Conservation (phyloP, 2,329 filamentous ascomycete species). For the Chaetothyriales sp. region DNA sequence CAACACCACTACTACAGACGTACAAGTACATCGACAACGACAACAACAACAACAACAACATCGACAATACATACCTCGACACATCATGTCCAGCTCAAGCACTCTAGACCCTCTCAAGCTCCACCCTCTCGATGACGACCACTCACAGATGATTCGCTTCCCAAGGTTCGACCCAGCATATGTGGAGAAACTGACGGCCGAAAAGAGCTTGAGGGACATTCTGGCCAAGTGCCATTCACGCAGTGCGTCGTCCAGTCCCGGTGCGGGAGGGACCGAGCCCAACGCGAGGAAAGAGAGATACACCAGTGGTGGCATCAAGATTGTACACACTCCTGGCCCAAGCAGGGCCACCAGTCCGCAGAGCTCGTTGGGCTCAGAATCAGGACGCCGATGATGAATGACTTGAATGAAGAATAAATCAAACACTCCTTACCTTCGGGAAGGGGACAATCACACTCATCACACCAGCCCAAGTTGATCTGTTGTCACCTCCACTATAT, state of each 20-base stretch:
- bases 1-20: too few species aligned
- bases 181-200: conserved; percentile 1
- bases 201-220: conserved; percentile 7
- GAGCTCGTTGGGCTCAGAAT: neutral
- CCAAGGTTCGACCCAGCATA: conserved; percentile 6
- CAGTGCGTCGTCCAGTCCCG: neutral
- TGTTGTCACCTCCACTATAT: neutral
- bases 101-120: neutral
- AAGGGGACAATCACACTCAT: neutral
- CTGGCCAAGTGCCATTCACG: conserved; percentile 3
- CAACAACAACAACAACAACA: too few species aligned
- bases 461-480: too few species aligned
- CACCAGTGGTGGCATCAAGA: neutral
- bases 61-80: too few species aligned
- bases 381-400: neutral
- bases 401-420: neutral
- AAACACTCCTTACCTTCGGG: neutral
- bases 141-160: conserved; percentile 8
- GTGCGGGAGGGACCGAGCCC: neutral
- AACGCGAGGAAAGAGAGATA: neutral
- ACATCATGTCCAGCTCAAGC: neutral
- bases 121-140: neutral
- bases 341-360: neutral
- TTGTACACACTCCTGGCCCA: neutral
- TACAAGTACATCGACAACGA: too few species aligned